Evolutionary conservation across 2,329 filamentous ascomycete species (phyloP).

Genomic region (Diaporthe eres): DNA sequence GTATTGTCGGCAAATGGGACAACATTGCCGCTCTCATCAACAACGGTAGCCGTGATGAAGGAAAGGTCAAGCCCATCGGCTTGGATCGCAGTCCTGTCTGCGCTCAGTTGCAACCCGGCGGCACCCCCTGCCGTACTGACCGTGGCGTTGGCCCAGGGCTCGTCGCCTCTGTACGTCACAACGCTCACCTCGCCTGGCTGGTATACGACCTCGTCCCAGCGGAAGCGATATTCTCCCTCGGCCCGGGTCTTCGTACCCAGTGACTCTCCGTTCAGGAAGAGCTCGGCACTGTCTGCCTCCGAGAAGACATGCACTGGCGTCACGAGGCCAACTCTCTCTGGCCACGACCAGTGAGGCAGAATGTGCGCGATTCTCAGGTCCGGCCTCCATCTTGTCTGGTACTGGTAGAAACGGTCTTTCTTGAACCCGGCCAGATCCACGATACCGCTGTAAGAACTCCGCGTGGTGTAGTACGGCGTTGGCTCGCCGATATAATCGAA

Average conservation of each 20-base stretch:
- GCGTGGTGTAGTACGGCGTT: constrained; percentile 61
- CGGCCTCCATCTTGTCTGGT: constrained; percentile 67
- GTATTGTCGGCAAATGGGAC: constrained; percentile 59
- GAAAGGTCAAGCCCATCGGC: constrained; percentile 61
- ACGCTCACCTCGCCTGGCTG: constrained; percentile 62
- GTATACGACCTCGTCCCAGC: constrained; percentile 67
- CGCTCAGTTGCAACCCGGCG: constrained; percentile 53
- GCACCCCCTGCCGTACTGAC: constrained; percentile 59
- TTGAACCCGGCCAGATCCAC: constrained; percentile 70
- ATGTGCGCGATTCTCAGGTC: constrained; percentile 65
- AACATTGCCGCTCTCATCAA: constrained; percentile 58
- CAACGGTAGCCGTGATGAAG: constrained; percentile 61
- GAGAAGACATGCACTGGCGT: constrained; percentile 70
- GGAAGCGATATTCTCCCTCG: constrained; percentile 61
- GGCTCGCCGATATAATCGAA: constrained; percentile 66
- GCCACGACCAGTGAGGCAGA: constrained; percentile 70
- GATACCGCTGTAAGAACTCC: constrained; percentile 69
- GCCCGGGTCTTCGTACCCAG: constrained; percentile 56
- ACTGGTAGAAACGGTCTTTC: constrained; percentile 69
- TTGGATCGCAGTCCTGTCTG: constrained; percentile 56
- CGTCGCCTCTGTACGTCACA: constrained; percentile 62
- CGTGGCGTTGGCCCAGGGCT: constrained; percentile 60
- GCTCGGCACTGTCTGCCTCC: constrained; percentile 65
- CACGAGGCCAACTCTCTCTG: constrained; percentile 58
- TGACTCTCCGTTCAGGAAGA: constrained; percentile 66